Percentiles rank a stretch among this genome's conserved stretches.
These are phyloP conservation scores for Prototheca wickerhamii DNA, from an alignment of 163 green algal genomes.

Conservation along the genomic window DNA sequence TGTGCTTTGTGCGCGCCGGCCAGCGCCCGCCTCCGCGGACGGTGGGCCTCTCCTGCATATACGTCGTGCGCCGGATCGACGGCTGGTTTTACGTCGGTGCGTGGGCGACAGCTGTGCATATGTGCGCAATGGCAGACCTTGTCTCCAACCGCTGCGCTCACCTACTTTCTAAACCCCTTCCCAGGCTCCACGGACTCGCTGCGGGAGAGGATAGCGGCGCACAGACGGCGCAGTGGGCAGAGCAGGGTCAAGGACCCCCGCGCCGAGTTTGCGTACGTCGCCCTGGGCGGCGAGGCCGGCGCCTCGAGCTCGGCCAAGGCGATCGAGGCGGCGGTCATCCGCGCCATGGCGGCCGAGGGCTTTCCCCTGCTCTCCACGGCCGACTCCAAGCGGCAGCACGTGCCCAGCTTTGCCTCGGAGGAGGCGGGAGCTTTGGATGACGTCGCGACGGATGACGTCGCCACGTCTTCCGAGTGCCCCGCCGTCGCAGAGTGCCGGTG, in stretches of 20 bases:
- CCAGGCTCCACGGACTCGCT: conserved; percentile 28
- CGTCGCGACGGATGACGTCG: no score
- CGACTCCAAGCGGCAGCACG: conserved; percentile 10
- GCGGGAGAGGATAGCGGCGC: conserved; percentile 12
- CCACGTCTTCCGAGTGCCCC: no score
- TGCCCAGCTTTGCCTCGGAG: not conserved
- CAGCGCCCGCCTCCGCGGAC: conserved; percentile 25
- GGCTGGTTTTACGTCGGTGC: conserved; percentile 42
- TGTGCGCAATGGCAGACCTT: no score
- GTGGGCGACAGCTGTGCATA: not conserved
- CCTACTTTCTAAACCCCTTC: not conserved
- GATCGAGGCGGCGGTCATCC: conserved; percentile 30
- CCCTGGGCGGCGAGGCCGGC: not conserved
- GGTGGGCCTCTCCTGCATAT: conserved; percentile 32
- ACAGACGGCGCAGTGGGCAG: conserved; percentile 3
- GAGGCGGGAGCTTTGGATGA: not conserved
- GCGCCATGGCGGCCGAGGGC: conserved; percentile 21
- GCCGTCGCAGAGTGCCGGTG: no score
- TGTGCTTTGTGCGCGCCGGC: conserved; percentile 17
- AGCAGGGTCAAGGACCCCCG: not conserved
- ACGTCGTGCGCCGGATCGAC: conserved; percentile 29
- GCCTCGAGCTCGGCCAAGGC: conserved; percentile 18
- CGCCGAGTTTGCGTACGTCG: not conserved
- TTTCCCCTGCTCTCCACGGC: conserved; percentile 26
- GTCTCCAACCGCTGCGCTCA: no score